Base-by-base conservation (phyloP, 441 rosid species). In the Eruca vesicaria region DNA sequence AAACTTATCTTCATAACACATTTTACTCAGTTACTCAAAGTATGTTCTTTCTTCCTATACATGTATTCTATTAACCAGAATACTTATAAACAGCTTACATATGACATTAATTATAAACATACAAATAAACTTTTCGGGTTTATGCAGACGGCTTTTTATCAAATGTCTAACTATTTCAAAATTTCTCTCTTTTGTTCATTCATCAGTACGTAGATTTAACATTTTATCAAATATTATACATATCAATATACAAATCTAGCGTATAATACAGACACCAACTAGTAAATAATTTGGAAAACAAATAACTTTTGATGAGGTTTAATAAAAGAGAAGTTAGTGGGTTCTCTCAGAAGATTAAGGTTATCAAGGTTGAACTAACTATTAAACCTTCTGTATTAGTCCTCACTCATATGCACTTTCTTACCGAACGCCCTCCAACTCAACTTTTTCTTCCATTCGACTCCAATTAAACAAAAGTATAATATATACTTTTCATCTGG, bases 321-420 rank as follows among this genome's bases (percentile, higher is more conserved):
- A 72, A 23, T 26, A 64, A 38, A 68, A 75, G 38, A 36, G 28
- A 7, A 9, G 63, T 71, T 76, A 62, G 71, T n/a, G n/a, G n/a
- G 62, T 57, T 71, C 50, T 56, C 52, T 38, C 7, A 19, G 48
- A 38, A 26, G 59, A 68, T 16, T 20, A 48, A 16, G 55, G 55
- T 48, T 16, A 48, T 18, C 16, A 6, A 38, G 33, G 68, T 55
- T 55, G 3, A 55, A 12, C 15, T 32, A 31, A 19, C 67, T 26
- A 45, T 7, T 7, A 29, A 29, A 66, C 53, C 63, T 50, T 32
- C 50, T 4, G 21, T 26, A 29, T n/a, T 63, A 65, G 66, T 69
- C 64, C 62, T 60, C 35, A 5, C 73, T 61, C 69, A 15, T 28
- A 62, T 72, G 81, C 81, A 72, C 55, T 61, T 61, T 60, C 72